phyloP scores from a whole-genome alignment of 768 basidiomycete genomes.

The Podaxis sp. region DNA sequence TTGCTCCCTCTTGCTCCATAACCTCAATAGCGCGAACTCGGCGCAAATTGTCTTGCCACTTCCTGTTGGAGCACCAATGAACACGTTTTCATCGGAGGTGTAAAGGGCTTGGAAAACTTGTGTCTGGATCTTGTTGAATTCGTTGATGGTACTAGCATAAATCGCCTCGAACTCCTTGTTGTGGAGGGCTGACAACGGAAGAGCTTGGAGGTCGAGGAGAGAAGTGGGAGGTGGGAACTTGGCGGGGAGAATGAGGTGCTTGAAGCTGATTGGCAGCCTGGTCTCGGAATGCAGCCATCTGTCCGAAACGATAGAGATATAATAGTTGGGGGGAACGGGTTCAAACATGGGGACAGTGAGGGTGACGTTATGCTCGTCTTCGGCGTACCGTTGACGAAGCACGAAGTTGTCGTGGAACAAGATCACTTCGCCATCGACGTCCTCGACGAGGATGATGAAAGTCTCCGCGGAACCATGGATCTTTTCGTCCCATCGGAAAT shows the following conservation, averaged over 20 bases:
- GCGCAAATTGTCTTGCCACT: constrained; percentile 95
- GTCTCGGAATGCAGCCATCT: constrained; percentile 97
- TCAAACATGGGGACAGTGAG: constrained; percentile 97
- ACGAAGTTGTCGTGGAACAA: constrained; percentile 94
- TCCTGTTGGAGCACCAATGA: constrained; percentile 95
- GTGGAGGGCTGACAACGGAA: constrained; percentile 88
- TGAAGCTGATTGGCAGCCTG: constrained; percentile 93
- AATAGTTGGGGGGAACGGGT: constrained; percentile 97
- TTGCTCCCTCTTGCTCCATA: constrained; percentile 88
- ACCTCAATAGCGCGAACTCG: constrained; percentile 90
- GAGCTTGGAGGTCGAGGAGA: constrained; percentile 87
- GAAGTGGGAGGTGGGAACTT: constrained; percentile 94
- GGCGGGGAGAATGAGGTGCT: constrained; percentile 94
- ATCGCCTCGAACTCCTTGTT: constrained; percentile 91
- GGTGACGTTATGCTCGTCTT: constrained; percentile 92
- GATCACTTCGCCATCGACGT: constrained; percentile 95
- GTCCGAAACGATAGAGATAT: constrained; percentile 92
- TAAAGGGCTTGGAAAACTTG: constrained; percentile 99
- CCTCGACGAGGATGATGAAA: constrained; percentile 93
- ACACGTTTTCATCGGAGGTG: constrained; percentile 94
- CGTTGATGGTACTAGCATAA: constrained; percentile 75
- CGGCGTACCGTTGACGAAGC: constrained; percentile 87
- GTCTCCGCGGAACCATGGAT: constrained; percentile 86
- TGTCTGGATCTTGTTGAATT: constrained; percentile 98
- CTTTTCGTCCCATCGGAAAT: constrained; percentile 98